Evolutionary conservation across 2,329 filamentous ascomycete genomes (phyloP), one percentile per base, ranked within the genome.

Genomic region (Ophiosphaerella korrae): DNA sequence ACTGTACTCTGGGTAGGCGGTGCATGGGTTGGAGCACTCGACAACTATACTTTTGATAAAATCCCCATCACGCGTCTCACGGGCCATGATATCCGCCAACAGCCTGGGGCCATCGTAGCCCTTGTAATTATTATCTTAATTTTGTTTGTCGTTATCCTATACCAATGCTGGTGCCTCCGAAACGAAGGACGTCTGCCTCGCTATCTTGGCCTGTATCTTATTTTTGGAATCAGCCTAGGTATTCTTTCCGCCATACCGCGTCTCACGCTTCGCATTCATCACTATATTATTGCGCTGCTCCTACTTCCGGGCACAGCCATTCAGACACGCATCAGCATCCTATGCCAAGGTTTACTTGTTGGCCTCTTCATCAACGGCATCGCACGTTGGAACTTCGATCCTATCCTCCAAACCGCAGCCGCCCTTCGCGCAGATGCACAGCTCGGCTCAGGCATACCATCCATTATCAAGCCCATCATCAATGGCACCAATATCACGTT

Each of bases 321-420:
- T 70, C 92, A 96, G 62, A 97, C 90, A 2, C 85, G 94, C 0
- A 88, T 90, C 0, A 88, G 88, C 1, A 79, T 97, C n/a, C 72
- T 96, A 1, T 97, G 92, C 64, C 93, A 97, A 72, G 94, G 94
- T 5, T 76, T 99, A 2, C 80, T 99, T 0, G 78, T 97, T 5
- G 94, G 94, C 0, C 82, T 97, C 0, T 97, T 97, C 73, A 86
- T 97, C 75, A 97, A 97, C 68, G 93, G 94, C 45, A 85, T 95
- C 51, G 92, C 92, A 4, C 83, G 93, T 34, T 97, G 94, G 94
- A 92, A 92, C 0, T 97, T 96, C 70, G 92, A 91, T 53, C 82
- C 89, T 0, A 84, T 97, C 36, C 81, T 97, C 13, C 88, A 99
- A 75, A 97, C 94, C 0, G 84, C 88, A 0, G 81, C 75, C 0